Evolutionary conservation across 306 rosid genomes (phyloP).

Genomic region (Biancaea sappan): DNA sequence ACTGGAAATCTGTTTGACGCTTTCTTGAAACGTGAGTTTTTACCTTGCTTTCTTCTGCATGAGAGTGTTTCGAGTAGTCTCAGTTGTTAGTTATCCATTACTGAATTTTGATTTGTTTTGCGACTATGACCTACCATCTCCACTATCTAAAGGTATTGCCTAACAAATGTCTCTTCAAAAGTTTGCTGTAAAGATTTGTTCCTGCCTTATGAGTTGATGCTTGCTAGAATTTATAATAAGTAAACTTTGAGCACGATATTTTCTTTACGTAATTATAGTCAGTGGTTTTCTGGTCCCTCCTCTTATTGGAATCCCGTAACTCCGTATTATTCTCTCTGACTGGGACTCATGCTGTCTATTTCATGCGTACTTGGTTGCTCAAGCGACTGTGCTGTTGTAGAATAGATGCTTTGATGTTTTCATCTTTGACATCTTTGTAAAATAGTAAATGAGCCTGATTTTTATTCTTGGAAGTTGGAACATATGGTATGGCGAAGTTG

Average conservation of each 20-base stretch:
- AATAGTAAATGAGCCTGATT: not conserved
- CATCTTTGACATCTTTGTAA: not conserved
- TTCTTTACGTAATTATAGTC: not conserved
- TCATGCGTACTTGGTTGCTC: not conserved
- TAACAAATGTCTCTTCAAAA: not conserved
- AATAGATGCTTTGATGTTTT: not conserved
- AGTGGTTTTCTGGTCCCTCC: not conserved
- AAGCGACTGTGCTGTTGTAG: not conserved
- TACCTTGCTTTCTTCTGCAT: not conserved
- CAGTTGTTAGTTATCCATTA: not conserved
- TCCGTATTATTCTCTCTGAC: not conserved
- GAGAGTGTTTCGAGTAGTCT: slow-evolving; percentile 16
- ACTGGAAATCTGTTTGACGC: slow-evolving; percentile 61
- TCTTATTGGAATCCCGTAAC: not conserved
- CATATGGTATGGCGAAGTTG: not conserved
- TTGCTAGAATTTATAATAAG: not conserved
- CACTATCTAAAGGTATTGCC: not conserved
- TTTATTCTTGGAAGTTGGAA: not conserved
- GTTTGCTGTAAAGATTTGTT: not conserved
- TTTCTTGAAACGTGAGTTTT: slow-evolving; percentile 57
- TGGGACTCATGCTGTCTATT: not conserved
- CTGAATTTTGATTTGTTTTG: not conserved
- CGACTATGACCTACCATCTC: not conserved
- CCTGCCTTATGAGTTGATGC: not conserved
- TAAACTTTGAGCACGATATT: not conserved